These are phyloP conservation scores for Pisolithus orientalis DNA, from an alignment of 768 basidiomycete genomes.

Conservation along the genomic window DNA sequence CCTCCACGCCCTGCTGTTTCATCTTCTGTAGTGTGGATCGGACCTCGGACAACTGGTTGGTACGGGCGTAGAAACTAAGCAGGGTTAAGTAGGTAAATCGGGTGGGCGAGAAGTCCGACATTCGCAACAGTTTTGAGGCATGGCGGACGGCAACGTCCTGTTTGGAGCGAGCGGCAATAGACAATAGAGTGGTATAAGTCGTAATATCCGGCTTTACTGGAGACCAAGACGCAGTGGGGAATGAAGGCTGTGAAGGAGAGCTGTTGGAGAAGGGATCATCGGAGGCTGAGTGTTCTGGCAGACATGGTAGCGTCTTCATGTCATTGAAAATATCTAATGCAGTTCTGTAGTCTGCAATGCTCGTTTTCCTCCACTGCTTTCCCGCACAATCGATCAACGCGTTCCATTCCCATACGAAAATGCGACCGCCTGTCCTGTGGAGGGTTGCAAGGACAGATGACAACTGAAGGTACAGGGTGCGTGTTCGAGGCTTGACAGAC, in stretches of 20 bases:
- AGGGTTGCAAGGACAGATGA: conserved; percentile 62
- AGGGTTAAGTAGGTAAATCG: conserved; percentile 57
- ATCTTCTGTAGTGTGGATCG: conserved; percentile 51
- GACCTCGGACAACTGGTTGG: conserved; percentile 44
- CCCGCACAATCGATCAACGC: conserved; percentile 62
- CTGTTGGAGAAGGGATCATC: neutral
- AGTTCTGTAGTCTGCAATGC: conserved; percentile 49
- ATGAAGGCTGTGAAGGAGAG: conserved; percentile 1
- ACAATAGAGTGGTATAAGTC: conserved; percentile 64
- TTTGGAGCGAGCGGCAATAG: conserved; percentile 52
- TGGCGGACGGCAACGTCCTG: conserved; percentile 39
- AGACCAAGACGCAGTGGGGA: conserved; percentile 6
- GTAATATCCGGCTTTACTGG: conserved; percentile 47
- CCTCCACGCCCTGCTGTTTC: conserved; percentile 39
- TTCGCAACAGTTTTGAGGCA: conserved; percentile 46
- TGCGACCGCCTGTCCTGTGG: conserved; percentile 44
- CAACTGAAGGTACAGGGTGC: conserved; percentile 54
- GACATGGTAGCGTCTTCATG: conserved; percentile 38
- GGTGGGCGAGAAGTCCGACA: conserved; percentile 51
- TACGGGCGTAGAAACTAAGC: conserved; percentile 48
- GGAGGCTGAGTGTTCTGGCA: conserved; percentile 30
- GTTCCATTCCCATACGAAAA: conserved; percentile 73
- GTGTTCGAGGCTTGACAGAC: conserved; percentile 47
- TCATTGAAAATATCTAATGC: conserved; percentile 58
- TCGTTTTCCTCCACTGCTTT: conserved; percentile 56